Base-by-base conservation (phyloP, 768 basidiomycete genomes). In the Porphyrellus cyaneotinctus region DNA sequence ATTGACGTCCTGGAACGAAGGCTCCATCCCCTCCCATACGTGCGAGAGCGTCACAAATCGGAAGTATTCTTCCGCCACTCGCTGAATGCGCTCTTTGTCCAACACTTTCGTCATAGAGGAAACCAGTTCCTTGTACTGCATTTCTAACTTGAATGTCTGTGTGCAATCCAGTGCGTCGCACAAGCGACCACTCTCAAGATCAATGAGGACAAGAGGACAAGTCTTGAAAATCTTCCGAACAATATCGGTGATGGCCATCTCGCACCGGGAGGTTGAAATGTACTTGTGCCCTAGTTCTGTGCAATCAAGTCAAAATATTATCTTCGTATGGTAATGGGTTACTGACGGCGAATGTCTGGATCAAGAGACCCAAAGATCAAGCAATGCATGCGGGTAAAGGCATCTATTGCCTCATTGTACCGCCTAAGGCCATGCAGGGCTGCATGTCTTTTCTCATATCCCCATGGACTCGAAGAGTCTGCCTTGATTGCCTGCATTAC, bases 391-490 rank as follows among this genome's bases (percentile, higher is more conserved):
- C 1, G 38, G 10, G 15, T 33, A 14, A 58, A 30, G 1, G 31
- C 10, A 13, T 47, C 15, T 1, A 47, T 6, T 6, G 56, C 50
- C n/a, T 58, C 51, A 10, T 48, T 20, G 4, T 18, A 44, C 10
- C 31, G 45, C 18, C 22, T 36, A 2, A 59, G 38, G 20, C 4
- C 36, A 13, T 58, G 49, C 15, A 47, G 15, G 5, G 41, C 56
- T 2, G 24, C 44, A 24, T 58, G 35, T 26, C 18, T 57, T 18
- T 28, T 28, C 31, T 52, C 45, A 3, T 58, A 47, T 22, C 45
- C 57, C 39, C 38, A 37, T 1, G 22, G 35, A 43, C 20, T 38
- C 4, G 2, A 1, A 11, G 56, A 24, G 5, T 58, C 49, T 20
- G 17, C n/a, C 9, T 52, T 13, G 14, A 58, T 39, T 17, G 41